Evolutionary conservation across 2,329 filamentous ascomycete genomes (phyloP), one percentile per base, ranked within the genome.

Genomic region (Epichloe scottii): DNA sequence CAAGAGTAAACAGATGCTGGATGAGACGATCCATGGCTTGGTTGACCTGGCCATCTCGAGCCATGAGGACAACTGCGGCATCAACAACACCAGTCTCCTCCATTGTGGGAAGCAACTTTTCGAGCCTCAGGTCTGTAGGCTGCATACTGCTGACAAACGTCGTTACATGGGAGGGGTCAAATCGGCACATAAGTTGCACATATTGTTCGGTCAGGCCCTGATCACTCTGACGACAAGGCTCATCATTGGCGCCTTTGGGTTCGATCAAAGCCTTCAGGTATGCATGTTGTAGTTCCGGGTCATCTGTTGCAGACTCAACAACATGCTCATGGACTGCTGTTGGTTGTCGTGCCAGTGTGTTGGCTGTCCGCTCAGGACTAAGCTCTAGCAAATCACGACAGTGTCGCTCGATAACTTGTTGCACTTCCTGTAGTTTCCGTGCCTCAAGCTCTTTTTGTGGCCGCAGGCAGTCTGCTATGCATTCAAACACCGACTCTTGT

Each of bases 11-110:
- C 26, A 98, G 68, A 62, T 98, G 91, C 57, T 76, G 79, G n/a
- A 88, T 78, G 21, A 98, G 76, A 46, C 93, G 81, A 51, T 82
- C 77, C 85, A 98, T 95, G 5, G 89, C 93, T 59, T 85, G 79
- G 54, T 80, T 78, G 12, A 91, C 77, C 60, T 93, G 82, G 0
- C 94, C 93, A 62, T 96, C 89, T 53, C 88, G 81, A 39, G 89
- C 88, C 76, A 98, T 85, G 10, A 98, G 74, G 2, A 95, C 81
- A 6, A 98, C 87, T 1, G 89, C 91, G 4, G 90, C 94, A 69
- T 98, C 93, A 44, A 98, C 81, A 5, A 93, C 87, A 1, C 90
- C 90, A 41, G 84, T 89, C 55, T 85, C 80, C 66, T 98, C 94
- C 75, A 98, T 89, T 0, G 84, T 83, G 4, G 90, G 89, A 7